Evolutionary conservation across 257 asterid species (phyloP), one percentile per base, ranked within the genome.

Genomic region (Ilex aquifolium): DNA sequence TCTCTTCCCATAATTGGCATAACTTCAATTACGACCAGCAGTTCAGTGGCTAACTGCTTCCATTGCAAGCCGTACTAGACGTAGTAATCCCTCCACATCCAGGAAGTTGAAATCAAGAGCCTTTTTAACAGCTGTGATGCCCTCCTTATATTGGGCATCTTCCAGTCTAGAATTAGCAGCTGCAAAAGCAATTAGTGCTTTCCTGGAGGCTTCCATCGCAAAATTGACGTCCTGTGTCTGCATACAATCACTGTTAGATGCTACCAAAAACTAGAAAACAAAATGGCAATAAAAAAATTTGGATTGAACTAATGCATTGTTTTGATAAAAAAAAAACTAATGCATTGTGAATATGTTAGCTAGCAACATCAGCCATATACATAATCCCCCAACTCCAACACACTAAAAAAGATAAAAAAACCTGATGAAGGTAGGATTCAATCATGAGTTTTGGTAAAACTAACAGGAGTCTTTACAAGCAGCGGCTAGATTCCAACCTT

Each of bases 161-260:
- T 81, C 83, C 15, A 68, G 78, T 85, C 69, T 86, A 12, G 88
- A 71, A 63, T 77, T 67, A 68, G 93, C 95, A 63, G 95, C 88
- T 30, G 89, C 66, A 56, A 85, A 84, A 67, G 97, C 92, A 56
- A 60, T 68, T 70, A 88, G 71, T 30, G 97, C 87, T 80, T 82
- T 93, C 83, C 85, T 84, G 31, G 99, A 84, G 75, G 97, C 97
- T 66, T 93, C 99, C 99, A 93, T 90, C 31, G 97, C 96, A 65
- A 74, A 71, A 63, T 62, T 78, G 74, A 84, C 94, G 68, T 90
- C 94, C 62, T 84, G 96, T 54, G 96, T 94, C 99, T 93, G 71
- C 52, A 77, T 65, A 75, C 58, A 57, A 64, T 61, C 51, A 65
- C 52, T 65, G 31, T 44, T 56, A 63, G 57, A 51, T 27, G 3